Evolutionary conservation across 495 filamentous ascomycete species (phyloP).

Genomic region (Sphaerosporella brunnea): DNA sequence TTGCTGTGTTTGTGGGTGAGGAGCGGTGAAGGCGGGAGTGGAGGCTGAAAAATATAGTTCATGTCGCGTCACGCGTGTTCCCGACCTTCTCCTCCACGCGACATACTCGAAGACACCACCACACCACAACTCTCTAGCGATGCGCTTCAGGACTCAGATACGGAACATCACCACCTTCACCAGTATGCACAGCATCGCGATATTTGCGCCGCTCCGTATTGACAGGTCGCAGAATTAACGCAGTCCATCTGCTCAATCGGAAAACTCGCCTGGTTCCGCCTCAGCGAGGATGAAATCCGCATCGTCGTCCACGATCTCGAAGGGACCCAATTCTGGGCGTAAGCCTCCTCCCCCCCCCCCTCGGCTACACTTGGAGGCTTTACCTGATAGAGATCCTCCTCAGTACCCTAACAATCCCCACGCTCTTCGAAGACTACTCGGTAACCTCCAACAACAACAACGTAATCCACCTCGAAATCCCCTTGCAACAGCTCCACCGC

Average conservation of each 20-base stretch:
- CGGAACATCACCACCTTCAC: constrained; percentile 68
- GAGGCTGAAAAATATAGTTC: too few relatives aligned
- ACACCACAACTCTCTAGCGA: too few relatives aligned
- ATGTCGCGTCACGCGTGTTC: constrained; percentile 1
- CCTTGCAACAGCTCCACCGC: constrained; percentile 58
- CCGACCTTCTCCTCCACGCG: too few relatives aligned
- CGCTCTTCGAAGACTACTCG: constrained; percentile 76
- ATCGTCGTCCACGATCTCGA: constrained; percentile 78
- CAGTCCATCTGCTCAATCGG: constrained; percentile 73
- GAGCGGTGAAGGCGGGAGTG: neutral
- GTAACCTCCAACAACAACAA: constrained; percentile 72
- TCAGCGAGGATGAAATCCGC: constrained; percentile 67
- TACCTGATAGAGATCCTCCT: neutral
- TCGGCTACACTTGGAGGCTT: too few relatives aligned
- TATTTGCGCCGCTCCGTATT: constrained; percentile 1
- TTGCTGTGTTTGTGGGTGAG: neutral
- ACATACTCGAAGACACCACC: too few relatives aligned
- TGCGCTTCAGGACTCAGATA: constrained; percentile 70
- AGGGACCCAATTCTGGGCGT: constrained; percentile 96
- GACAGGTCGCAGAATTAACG: constrained; percentile 45
- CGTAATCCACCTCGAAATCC: constrained; percentile 88
- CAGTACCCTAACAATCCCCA: constrained; percentile 31
- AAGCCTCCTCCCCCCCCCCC: constrained; percentile 27
- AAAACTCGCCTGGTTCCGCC: constrained; percentile 82
- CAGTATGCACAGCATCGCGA: constrained; percentile 34